These are phyloP conservation scores for Metarhizium sp. DNA, from an alignment of 2,329 filamentous ascomycete species.

Conservation along the genomic window DNA sequence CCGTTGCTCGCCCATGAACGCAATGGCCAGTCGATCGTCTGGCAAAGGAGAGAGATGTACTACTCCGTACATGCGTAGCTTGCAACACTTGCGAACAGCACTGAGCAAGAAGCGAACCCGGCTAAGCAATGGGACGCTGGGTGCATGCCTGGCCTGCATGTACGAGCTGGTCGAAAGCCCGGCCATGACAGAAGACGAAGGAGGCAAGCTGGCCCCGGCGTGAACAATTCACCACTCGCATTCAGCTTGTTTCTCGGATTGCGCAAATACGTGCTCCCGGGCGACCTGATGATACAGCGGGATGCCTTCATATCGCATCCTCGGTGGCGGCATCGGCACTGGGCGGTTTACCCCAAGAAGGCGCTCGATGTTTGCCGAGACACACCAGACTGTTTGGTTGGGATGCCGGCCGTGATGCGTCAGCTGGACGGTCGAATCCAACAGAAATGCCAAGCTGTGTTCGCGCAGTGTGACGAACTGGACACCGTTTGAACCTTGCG, in stretches of 20 bases:
- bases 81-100: constrained; percentile 4
- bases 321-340: neutral
- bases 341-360: constrained; percentile 1
- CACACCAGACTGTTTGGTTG: neutral
- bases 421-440: neutral
- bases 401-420: constrained; percentile 3
- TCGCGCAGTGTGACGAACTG: neutral
- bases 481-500: neutral
- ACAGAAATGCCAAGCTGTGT: too few species aligned
- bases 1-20: too few species aligned
- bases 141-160: constrained; percentile 4
- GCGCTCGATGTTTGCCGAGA: constrained; percentile 2
- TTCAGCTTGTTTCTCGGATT: too few species aligned
- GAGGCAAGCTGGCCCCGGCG: neutral
- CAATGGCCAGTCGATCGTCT: too few species aligned
- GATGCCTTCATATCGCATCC: constrained; percentile 3
- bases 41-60: constrained; percentile 2
- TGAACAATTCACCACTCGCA: too few species aligned
- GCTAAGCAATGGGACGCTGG: constrained; percentile 6
- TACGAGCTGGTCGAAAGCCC: constrained; percentile 6
- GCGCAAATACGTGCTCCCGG: too few species aligned
- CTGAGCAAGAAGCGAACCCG: neutral
- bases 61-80: neutral
- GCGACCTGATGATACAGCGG: neutral
- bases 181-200: neutral